phyloP scores from a whole-genome alignment of 164 flowering plant species.

The Berberis thunbergii region DNA sequence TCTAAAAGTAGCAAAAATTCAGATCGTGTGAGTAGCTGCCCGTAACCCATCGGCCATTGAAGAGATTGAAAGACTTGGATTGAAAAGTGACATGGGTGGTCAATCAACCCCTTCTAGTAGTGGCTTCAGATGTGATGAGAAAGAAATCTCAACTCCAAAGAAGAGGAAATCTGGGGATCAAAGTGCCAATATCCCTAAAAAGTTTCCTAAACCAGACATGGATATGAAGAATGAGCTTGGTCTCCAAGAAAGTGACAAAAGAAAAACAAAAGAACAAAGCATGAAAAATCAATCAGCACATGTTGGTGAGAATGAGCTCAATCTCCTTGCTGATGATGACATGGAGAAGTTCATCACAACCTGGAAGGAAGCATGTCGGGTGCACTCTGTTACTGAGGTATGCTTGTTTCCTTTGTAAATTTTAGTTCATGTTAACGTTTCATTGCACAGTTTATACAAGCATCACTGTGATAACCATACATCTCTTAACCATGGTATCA shows the following conservation, averaged over 20 bases:
- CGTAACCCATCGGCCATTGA: slow-evolving; percentile 84
- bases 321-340: slow-evolving; percentile 17
- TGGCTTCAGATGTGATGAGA: slow-evolving; percentile 11
- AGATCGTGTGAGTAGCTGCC: slow-evolving; percentile 61
- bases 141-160: slow-evolving; percentile 19
- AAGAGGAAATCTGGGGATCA: slow-evolving; percentile 37
- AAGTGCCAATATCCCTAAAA: slow-evolving; percentile 13
- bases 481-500: no score
- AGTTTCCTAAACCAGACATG: slow-evolving; percentile 21
- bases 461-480: no score
- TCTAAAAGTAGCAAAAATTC: slow-evolving; percentile 18
- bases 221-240: slow-evolving; percentile 5
- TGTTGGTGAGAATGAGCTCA: slow-evolving; percentile 2
- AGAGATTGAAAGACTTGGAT: slow-evolving; percentile 68
- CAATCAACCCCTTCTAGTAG: slow-evolving; percentile 21
- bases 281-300: slow-evolving; percentile 3
- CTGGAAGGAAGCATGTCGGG: slow-evolving; percentile 76
- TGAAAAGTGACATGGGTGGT: slow-evolving; percentile 29
- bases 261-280: not conserved
- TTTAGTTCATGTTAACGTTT: no score
- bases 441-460: no score
- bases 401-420: slow-evolving; percentile 5
- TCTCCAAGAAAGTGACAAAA: no score
- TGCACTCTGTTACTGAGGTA: slow-evolving; percentile 46
- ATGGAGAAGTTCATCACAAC: slow-evolving; percentile 50